Percentiles rank a stretch among this genome's conserved stretches.
phyloP scores from a whole-genome alignment of 495 filamentous ascomycete species.

The Neurospora sp. region DNA sequence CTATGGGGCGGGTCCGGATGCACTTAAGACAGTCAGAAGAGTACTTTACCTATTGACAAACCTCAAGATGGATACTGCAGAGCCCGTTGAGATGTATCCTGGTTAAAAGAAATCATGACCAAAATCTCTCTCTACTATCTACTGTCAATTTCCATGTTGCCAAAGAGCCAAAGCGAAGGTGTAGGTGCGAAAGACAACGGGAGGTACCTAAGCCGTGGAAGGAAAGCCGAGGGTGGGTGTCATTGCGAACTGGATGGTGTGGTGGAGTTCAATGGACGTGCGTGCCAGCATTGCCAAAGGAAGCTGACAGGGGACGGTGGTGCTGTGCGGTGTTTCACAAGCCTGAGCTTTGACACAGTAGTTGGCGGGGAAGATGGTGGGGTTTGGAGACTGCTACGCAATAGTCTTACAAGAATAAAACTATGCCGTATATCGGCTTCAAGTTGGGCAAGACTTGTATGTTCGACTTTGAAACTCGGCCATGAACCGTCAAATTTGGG shows the following conservation, averaged over 20 bases:
- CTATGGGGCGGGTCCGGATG: not conserved
- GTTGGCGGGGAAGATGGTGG: not conserved
- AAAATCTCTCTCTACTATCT: not conserved
- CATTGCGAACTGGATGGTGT: not conserved
- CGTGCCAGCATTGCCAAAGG: not conserved
- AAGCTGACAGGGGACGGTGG: not conserved
- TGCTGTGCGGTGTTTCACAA: not conserved
- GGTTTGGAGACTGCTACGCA: not conserved
- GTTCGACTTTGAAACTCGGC: not conserved
- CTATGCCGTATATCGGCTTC: not conserved
- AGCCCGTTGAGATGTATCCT: not conserved
- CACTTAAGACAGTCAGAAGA: not conserved
- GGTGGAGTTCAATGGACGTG: not conserved
- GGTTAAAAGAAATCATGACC: not conserved
- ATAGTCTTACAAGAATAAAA: not conserved
- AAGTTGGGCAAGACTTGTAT: not conserved
- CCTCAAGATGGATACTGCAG: not conserved
- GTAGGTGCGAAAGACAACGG: too few species aligned
- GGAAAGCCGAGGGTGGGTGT: not conserved
- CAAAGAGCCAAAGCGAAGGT: too few species aligned
- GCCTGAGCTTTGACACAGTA: not conserved
- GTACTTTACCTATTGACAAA: not conserved
- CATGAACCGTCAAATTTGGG: not conserved
- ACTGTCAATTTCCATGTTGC: too few species aligned
- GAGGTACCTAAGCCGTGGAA: too few species aligned